Base-by-base conservation (phyloP, 371 early-diverging fungal species). In the Conidiobolus coronatus region DNA sequence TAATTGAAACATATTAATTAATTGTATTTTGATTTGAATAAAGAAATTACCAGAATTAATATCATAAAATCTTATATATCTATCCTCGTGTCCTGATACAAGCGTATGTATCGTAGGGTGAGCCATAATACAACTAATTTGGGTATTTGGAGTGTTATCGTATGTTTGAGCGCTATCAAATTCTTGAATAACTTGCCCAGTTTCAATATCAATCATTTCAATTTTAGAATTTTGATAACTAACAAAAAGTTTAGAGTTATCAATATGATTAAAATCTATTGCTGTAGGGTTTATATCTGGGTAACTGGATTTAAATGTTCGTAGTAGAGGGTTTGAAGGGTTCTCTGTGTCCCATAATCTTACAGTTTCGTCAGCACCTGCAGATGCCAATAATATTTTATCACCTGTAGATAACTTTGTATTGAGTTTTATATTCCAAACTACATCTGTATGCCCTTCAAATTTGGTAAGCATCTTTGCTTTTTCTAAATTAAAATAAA, bases 31-130 rank as follows among this genome's bases (percentile, higher is more conserved):
- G 4, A 45, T 3, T 13, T 37, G 36, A n/a, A 33, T 4, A 36
- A 42, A 17, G n/a, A 24, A n/a, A 48, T 45, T 64, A 70, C 81
- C 85, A 33, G 70, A 62, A 39, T 72, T 75, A 5, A 76, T 35
- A 55, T 89, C 86, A 61, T 70, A 85, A 41, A 81, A 70, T 51
- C 83, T 67, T 40, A 89, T 72, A 37, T 67, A 67, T 19, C 71
- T 55, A 57, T 89, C 86, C 52, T 86, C 86, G 58, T 82, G 80
- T 11, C 72, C 86, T 2, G 85, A 69, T 20, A 84, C 63, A 17
- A 77, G 53, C 36, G 82, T 38, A 2, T 83, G 73, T 54, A 78
- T 51, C 0, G 78, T 79, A 17, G 86, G 81, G 58, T 89, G 86
- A 15, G 71, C 56, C 3, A 78, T 57, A 15, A 85, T 57, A 44